Evolutionary conservation across 768 basidiomycete species (phyloP).

Genomic region (Auricularia sp.): DNA sequence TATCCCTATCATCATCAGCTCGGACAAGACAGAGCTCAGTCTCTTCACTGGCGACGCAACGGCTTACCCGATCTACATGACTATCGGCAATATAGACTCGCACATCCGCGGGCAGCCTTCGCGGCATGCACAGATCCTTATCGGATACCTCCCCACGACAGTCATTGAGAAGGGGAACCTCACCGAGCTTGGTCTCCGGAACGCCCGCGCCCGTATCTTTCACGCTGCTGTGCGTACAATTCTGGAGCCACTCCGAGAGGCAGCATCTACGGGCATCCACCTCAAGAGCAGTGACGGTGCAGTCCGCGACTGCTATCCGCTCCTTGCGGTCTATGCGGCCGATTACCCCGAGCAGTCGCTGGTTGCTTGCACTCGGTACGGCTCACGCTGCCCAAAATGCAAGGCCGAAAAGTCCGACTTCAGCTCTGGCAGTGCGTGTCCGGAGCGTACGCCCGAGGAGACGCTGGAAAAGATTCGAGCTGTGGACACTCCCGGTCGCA

Average conservation of each 20-base stretch:
- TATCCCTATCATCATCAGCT: slow-evolving; percentile 2
- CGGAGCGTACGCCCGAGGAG: too few species aligned
- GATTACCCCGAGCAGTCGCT: slow-evolving; percentile 10
- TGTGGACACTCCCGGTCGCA: too few species aligned
- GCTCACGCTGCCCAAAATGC: neutral
- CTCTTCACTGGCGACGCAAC: neutral
- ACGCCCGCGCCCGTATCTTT: neutral
- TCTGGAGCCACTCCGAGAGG: neutral
- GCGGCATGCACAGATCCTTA: slow-evolving; percentile 14
- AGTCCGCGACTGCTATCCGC: neutral
- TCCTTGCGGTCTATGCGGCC: slow-evolving; percentile 6
- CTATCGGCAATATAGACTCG: slow-evolving; percentile 2
- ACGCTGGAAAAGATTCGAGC: too few species aligned
- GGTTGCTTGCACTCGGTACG: neutral
- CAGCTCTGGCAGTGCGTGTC: too few species aligned
- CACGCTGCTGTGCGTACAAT: slow-evolving; percentile 1
- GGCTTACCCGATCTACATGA: slow-evolving; percentile 5
- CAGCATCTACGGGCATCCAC: slow-evolving; percentile 1
- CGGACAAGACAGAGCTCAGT: slow-evolving; percentile 5
- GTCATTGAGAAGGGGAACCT: neutral
- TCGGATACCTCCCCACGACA: slow-evolving; percentile 17
- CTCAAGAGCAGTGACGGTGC: neutral
- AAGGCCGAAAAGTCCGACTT: neutral
- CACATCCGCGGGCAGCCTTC: slow-evolving; percentile 10
- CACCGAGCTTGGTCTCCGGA: neutral